A percentile compares a stretch with the other conserved stretches of the same genome.
Conservation (phyloP, 768 basidiomycete genomes). For the Hypholoma sublateritium region DNA sequence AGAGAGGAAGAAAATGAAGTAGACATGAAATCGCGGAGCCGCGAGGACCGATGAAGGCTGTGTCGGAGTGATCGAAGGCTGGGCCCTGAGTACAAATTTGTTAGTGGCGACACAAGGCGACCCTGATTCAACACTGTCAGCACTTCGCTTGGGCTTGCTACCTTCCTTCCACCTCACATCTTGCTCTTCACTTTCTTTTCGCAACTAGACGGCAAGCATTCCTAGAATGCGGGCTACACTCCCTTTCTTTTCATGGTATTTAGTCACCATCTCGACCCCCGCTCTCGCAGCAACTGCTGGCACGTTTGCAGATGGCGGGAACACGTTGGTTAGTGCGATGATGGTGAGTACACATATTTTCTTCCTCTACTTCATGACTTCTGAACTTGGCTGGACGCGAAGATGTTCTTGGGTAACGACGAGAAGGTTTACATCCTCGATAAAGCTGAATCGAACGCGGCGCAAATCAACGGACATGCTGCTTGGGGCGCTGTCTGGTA, state of each 20-base stretch:
- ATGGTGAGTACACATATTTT: slow-evolving; percentile 36
- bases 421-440: slow-evolving; percentile 88
- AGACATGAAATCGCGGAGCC: too few relatives aligned
- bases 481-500: slow-evolving; percentile 76
- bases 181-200: slow-evolving; percentile 10
- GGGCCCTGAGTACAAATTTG: background rate
- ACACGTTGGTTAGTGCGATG: slow-evolving; percentile 50
- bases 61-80: background rate
- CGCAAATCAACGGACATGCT: slow-evolving; percentile 64
- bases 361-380: background rate
- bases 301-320: slow-evolving; percentile 45
- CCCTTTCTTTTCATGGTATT: slow-evolving; percentile 7
- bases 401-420: slow-evolving; percentile 81
- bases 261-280: slow-evolving; percentile 26
- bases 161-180: background rate
- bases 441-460: slow-evolving; percentile 81
- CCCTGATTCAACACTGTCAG: background rate
- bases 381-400: background rate
- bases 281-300: slow-evolving; percentile 38
- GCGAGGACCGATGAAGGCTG: too few relatives aligned
- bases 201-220: slow-evolving; percentile 4
- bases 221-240: slow-evolving; percentile 4
- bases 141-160: background rate
- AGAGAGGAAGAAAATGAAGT: too few relatives aligned
- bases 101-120: background rate